A percentile compares a stretch with the other conserved stretches of the same genome.
phyloP scores from a whole-genome alignment of 106 monocot genomes.

The Ottelia alismoides region DNA sequence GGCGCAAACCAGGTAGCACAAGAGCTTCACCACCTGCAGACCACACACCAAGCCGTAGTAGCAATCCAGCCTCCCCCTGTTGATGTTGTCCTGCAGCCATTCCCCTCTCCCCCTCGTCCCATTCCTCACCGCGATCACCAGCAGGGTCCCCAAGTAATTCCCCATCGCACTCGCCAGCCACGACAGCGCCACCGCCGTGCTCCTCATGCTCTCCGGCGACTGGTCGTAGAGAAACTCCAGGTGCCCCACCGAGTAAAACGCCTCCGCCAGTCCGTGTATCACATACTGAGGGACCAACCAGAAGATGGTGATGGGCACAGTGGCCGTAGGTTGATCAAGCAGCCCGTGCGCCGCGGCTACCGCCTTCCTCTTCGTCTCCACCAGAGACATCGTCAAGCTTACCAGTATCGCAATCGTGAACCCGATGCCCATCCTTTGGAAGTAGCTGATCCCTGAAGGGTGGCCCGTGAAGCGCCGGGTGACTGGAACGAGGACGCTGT shows the following conservation, averaged over 20 bases:
- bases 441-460: constrained; percentile 31
- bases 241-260: constrained; percentile 39
- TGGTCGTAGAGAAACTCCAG: constrained; percentile 76
- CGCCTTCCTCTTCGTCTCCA: constrained; percentile 25
- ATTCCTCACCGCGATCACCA: constrained; percentile 9
- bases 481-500: constrained; percentile 39
- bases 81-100: constrained; percentile 39
- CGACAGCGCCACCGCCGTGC: constrained; percentile 45
- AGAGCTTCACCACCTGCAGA: constrained; percentile 20
- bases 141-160: constrained; percentile 26
- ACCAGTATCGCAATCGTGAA: constrained; percentile 30
- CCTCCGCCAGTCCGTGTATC: constrained; percentile 29
- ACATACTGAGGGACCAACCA: constrained; percentile 56
- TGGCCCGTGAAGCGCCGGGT: constrained; percentile 33
- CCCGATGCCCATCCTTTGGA: constrained; percentile 56
- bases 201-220: constrained; percentile 74
- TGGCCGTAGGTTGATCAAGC: constrained; percentile 8
- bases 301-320: constrained; percentile 23
- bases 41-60: constrained; percentile 37
- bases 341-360: constrained; percentile 22
- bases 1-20: constrained; percentile 39
- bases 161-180: constrained; percentile 46
- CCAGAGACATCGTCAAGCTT: constrained; percentile 27
- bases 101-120: constrained; percentile 2
- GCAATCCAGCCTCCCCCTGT: constrained; percentile 28